Evolutionary conservation across 805 yeast species (phyloP).

Genomic region (Starmerella bombicola): DNA sequence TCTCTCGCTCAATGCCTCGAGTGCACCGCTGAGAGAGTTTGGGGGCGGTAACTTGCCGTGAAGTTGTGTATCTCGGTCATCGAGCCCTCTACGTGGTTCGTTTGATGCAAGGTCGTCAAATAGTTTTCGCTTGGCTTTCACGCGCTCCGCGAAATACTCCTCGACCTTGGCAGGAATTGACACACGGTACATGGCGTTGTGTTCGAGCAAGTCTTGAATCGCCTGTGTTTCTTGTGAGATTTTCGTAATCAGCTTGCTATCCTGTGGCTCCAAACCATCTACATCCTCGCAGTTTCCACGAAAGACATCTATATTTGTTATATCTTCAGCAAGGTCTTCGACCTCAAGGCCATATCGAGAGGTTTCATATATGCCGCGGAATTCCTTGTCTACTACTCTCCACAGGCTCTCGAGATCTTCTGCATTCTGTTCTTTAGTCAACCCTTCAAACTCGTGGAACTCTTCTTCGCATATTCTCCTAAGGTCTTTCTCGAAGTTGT

Average conservation of each 20-base stretch:
- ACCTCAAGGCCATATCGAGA: slow-evolving; percentile 44
- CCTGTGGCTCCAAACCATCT: slow-evolving; percentile 20
- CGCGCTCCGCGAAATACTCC: slow-evolving; percentile 3
- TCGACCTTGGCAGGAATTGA: slow-evolving; percentile 11
- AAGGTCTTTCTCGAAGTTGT: slow-evolving; percentile 6
- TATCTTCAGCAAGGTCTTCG: slow-evolving; percentile 36
- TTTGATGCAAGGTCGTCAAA: slow-evolving; percentile 6
- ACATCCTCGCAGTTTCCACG: slow-evolving; percentile 19
- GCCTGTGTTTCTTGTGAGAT: slow-evolving; percentile 4
- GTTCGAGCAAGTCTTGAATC: slow-evolving; percentile 8
- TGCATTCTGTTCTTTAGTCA: slow-evolving; percentile 22
- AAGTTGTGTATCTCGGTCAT: too few species aligned
- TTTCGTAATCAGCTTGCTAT: slow-evolving; percentile 9
- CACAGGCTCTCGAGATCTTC: slow-evolving; percentile 34
- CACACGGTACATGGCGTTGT: slow-evolving; percentile 9
- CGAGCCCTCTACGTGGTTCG: too few species aligned
- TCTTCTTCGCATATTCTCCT: slow-evolving; percentile 32
- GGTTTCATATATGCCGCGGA: slow-evolving; percentile 45
- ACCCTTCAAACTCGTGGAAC: slow-evolving; percentile 27
- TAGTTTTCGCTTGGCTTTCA: slow-evolving; percentile 1
- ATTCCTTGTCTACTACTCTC: slow-evolving; percentile 22
- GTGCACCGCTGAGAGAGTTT: too few species aligned
- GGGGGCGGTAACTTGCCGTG: too few species aligned
- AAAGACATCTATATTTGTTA: slow-evolving; percentile 14
- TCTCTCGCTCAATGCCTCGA: too few species aligned